Base-by-base conservation (phyloP, 192 early-diverging fungal genomes). In the Linderina pennispora region DNA sequence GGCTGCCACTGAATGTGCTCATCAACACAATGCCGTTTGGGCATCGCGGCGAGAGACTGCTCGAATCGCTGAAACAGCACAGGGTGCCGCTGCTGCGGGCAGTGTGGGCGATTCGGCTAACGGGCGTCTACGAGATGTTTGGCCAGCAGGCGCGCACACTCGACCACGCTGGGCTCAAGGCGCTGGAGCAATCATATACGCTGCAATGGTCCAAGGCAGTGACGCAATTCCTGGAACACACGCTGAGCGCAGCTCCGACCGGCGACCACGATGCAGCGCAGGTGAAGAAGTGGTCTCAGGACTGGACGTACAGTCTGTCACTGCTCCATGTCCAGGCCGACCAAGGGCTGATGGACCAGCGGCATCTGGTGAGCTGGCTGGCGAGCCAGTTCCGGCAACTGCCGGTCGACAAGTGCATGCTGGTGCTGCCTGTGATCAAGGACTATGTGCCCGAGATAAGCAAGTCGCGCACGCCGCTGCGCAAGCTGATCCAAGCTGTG, bases 31-130 rank as follows among this genome's bases (percentile, higher is more conserved):
- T 62, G 50, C 74, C 74, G 21, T 54, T 45, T 35, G 58, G 51
- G 10, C 65, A 81, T 41, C 81, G 85, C 14, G 77, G 79, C 8
- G 80, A 80, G 14, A 69, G 77, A 15, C 49, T 89, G 33, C 40
- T 86, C 5, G 83, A 85, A 13, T 36, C 64, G 11, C 50, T 86
- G 44, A 56, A 72, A 6, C 40, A 52, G 32, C 58, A 77, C 25
- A 55, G 60, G 22, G 82, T 89, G 11, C 80, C 87, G 0, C 51
- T 83, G 33, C 52, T 74, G 17, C 65, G 84, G 10, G 81, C 87
- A 0, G 52, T 83, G 7, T 89, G 87, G 87, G 81, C 77, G 25
- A 83, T 86, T 19, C 79, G 84, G 31, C 68, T 85, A 19, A 72
- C 80, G 9, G 84, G 82, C 6, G 50, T 82, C 19, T 77, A 77